phyloP scores from a whole-genome alignment of 2,329 filamentous ascomycete genomes.

The Helotiales sp. region DNA sequence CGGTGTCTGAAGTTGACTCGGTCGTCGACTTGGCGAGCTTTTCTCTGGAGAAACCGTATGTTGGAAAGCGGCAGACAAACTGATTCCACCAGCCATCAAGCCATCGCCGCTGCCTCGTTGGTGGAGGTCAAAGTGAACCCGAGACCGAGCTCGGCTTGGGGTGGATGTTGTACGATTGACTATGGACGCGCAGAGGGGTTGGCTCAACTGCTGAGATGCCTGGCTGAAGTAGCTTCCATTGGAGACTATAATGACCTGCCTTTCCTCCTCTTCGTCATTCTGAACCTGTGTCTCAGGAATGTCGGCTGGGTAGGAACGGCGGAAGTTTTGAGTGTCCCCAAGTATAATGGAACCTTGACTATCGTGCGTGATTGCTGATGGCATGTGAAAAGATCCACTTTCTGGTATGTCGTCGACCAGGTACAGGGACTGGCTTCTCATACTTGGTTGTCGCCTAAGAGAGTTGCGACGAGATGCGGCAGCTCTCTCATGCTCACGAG shows the following conservation, averaged over 20 bases:
- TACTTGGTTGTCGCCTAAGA: conserved; percentile 1
- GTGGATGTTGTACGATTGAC: not conserved
- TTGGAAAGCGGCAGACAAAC: conserved; percentile 2
- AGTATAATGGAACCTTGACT: conserved; percentile 18
- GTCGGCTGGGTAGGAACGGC: not conserved
- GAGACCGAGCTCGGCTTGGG: not conserved
- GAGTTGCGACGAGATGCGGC: not conserved
- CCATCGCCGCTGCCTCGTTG: not conserved
- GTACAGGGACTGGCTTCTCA: conserved; percentile 13
- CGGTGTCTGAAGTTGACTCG: not conserved
- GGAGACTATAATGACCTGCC: conserved; percentile 9
- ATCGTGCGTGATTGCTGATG: not conserved
- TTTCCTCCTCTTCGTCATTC: conserved; percentile 1
- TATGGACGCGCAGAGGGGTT: not conserved
- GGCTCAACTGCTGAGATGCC: conserved; percentile 14
- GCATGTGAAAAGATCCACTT: not conserved
- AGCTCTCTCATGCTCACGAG: not conserved
- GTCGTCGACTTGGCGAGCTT: not conserved
- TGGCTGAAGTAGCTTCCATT: conserved; percentile 20
- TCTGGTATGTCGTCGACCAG: not conserved
- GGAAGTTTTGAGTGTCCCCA: conserved; percentile 10
- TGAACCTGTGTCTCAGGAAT: conserved; percentile 21
- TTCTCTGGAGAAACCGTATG: not conserved
- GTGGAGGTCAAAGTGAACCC: not conserved
- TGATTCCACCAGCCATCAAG: conserved; percentile 15